phyloP scores from a whole-genome alignment of 441 rosid species.

The Pelargonium fulgidum region DNA sequence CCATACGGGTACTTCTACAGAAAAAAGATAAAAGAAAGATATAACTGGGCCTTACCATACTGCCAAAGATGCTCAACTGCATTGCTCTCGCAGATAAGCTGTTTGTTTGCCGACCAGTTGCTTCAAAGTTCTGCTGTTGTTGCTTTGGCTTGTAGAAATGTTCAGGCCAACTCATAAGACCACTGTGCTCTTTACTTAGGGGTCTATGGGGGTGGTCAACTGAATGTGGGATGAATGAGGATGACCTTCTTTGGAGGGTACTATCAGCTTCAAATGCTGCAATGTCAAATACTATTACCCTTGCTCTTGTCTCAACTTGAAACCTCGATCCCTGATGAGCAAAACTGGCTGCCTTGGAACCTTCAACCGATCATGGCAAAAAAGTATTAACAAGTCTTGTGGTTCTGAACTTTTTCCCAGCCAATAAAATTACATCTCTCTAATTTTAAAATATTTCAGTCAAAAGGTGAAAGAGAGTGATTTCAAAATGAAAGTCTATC shows the following conservation, averaged over 20 bases:
- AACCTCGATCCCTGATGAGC: slow-evolving; percentile 46
- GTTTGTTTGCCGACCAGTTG: slow-evolving; percentile 21
- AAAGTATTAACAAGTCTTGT: neutral
- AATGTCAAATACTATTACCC: slow-evolving; percentile 56
- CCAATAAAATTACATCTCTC: neutral
- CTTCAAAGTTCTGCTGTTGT: slow-evolving; percentile 22
- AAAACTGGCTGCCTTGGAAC: slow-evolving; percentile 38
- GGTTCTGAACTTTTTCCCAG: neutral
- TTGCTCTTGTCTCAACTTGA: slow-evolving; percentile 68
- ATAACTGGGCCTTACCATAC: slow-evolving; percentile 42
- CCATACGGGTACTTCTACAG: neutral
- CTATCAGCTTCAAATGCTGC: slow-evolving; percentile 49
- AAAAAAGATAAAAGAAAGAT: neutral
- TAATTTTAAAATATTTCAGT: neutral
- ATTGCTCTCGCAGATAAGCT: slow-evolving; percentile 64
- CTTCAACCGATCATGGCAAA: slow-evolving; percentile 27
- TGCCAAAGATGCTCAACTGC: slow-evolving; percentile 68
- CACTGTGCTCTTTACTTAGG: slow-evolving; percentile 47
- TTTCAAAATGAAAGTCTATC: too few species aligned
- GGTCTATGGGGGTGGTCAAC: slow-evolving; percentile 49
- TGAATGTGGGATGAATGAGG: slow-evolving; percentile 41
- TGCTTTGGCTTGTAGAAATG: slow-evolving; percentile 29
- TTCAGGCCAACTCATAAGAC: slow-evolving; percentile 80
- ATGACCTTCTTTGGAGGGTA: slow-evolving; percentile 36
- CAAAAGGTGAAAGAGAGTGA: neutral